A percentile compares a stretch with the other conserved stretches of the same genome.
Evolutionary conservation across 306 rosid species (phyloP).

Genomic region (Lithocarpus polystachyus): DNA sequence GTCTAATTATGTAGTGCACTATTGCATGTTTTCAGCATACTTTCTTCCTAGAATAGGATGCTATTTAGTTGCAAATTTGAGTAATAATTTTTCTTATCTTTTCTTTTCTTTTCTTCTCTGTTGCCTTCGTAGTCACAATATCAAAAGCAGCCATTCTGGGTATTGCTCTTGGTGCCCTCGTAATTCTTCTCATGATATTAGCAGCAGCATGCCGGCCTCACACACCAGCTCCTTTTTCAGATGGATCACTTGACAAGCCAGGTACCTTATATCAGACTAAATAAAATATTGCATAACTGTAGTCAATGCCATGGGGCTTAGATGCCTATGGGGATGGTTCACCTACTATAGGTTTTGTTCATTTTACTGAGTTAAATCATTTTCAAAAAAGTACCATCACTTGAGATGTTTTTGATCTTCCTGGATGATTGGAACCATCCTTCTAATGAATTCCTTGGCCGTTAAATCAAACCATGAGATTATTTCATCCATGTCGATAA

Average conservation of each 20-base stretch:
- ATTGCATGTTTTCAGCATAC: not conserved
- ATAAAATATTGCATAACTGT: not conserved
- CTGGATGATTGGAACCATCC: not conserved
- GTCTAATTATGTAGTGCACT: not conserved
- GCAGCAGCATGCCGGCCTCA: conserved; percentile 81
- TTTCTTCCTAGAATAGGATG: not conserved
- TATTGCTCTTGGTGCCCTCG: conserved; percentile 93
- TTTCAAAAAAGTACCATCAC: not conserved
- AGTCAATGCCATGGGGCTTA: not conserved
- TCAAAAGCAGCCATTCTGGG: conserved; percentile 95
- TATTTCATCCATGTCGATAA: not conserved
- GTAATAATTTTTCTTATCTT: not conserved
- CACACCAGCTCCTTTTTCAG: conserved; percentile 66
- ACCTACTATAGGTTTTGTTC: not conserved
- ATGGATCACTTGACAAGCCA: conserved; percentile 87
- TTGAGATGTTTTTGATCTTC: not conserved
- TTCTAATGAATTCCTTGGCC: not conserved
- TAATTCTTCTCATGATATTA: conserved; percentile 86
- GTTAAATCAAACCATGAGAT: not conserved
- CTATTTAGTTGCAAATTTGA: not conserved
- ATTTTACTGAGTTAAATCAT: not conserved
- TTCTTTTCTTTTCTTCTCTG: not conserved
- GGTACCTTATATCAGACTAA: conserved; percentile 34
- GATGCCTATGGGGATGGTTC: not conserved
- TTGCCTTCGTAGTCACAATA: conserved; percentile 51